Conservation (phyloP, 331 rosid species). For the Phaseolus coccineus region DNA sequence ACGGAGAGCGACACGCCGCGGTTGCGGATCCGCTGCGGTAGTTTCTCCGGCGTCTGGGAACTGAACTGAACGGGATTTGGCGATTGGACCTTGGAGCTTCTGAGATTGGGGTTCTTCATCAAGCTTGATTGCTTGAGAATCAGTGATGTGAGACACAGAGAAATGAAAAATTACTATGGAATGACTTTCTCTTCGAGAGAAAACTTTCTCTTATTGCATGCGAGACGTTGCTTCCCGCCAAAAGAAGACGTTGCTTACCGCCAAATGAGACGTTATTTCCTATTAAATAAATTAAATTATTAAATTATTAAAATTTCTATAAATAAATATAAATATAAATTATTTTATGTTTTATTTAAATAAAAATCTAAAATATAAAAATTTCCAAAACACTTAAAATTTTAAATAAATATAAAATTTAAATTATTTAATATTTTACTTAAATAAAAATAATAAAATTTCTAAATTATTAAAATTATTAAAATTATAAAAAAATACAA, state of each 20-base stretch:
- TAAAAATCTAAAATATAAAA: too few relatives aligned
- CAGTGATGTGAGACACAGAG: too few relatives aligned
- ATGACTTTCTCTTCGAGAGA: conserved; percentile 55
- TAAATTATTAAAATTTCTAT: too few relatives aligned
- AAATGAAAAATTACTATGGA: background rate
- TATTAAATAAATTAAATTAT: too few relatives aligned
- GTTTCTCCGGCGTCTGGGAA: conserved; percentile 75
- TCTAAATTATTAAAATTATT: too few relatives aligned
- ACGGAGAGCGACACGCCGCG: conserved; percentile 59
- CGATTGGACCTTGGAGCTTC: background rate
- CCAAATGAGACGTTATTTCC: conserved; percentile 46
- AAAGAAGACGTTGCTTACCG: conserved; percentile 42
- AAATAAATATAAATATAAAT: too few relatives aligned
- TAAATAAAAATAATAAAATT: too few relatives aligned
- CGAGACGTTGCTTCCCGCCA: conserved; percentile 72
- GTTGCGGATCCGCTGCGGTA: conserved; percentile 43
- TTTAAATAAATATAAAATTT: too few relatives aligned
- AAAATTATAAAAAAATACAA: too few relatives aligned
- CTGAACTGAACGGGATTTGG: conserved; percentile 37
- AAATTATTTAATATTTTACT: too few relatives aligned
- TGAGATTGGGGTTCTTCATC: conserved; percentile 48
- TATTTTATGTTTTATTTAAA: too few relatives aligned
- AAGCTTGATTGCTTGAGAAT: background rate
- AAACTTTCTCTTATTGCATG: background rate
- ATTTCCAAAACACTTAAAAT: too few relatives aligned